Percentiles rank a stretch among this genome's conserved stretches.
These are phyloP conservation scores for Hypoxylon trugodes DNA, from an alignment of 495 filamentous ascomycete genomes.

Conservation along the genomic window DNA sequence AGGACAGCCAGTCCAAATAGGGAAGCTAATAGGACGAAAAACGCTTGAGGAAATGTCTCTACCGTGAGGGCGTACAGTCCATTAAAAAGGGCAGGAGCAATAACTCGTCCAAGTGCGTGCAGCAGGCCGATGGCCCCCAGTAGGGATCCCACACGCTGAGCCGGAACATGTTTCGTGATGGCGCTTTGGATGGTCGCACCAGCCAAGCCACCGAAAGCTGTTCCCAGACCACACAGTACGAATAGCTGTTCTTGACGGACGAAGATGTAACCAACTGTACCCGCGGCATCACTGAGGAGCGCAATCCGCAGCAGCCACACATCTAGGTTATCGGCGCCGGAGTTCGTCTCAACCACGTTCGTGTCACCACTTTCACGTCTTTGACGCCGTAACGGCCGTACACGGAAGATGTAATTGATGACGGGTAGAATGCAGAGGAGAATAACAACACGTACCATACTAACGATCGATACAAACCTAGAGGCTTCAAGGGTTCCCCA, in stretches of 20 bases:
- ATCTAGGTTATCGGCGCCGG: constrained; percentile 82
- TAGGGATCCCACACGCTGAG: constrained; percentile 80
- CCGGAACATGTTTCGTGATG: constrained; percentile 89
- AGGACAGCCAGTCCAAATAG: constrained; percentile 73
- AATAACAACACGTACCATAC: constrained; percentile 73
- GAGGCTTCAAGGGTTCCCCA: constrained; percentile 84
- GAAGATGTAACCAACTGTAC: constrained; percentile 76
- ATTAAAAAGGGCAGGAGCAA: constrained; percentile 84
- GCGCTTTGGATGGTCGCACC: constrained; percentile 82
- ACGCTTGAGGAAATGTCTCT: constrained; percentile 75
- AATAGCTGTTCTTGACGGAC: constrained; percentile 63
- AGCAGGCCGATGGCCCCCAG: constrained; percentile 87
- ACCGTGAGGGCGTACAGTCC: constrained; percentile 85
- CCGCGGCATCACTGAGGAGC: constrained; percentile 78
- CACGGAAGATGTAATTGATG: constrained; percentile 74
- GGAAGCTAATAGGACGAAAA: constrained; percentile 76
- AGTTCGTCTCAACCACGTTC: constrained; percentile 54
- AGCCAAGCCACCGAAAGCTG: constrained; percentile 82
- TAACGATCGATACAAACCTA: constrained; percentile 79
- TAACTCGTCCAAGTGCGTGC: constrained; percentile 80
- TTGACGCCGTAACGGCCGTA: constrained; percentile 47
- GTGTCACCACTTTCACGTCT: constrained; percentile 41
- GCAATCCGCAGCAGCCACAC: constrained; percentile 78
- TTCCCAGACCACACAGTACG: constrained; percentile 72
- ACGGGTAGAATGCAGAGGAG: constrained; percentile 79